phyloP scores from a whole-genome alignment of 129 eudicot species.

The Calendula officinalis region DNA sequence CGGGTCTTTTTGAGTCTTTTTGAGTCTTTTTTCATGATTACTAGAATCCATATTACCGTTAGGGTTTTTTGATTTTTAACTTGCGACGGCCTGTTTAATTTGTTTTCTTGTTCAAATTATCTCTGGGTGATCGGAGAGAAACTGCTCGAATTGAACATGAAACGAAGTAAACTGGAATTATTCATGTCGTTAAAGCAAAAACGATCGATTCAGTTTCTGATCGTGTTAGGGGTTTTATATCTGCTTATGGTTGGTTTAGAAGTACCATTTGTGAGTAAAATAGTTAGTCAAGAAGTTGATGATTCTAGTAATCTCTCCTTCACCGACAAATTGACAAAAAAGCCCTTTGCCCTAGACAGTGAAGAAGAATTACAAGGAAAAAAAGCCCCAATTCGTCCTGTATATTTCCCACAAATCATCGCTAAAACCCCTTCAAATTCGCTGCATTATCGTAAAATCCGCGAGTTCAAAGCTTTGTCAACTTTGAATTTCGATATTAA shows the following conservation, averaged over 20 bases:
- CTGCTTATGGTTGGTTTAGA: constrained; percentile 59
- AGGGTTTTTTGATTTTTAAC: constrained; percentile 15
- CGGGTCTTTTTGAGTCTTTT: constrained; percentile 6
- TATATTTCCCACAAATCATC: constrained; percentile 33
- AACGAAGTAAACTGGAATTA: constrained; percentile 45
- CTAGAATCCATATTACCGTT: constrained; percentile 14
- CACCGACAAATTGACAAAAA: constrained; percentile 30
- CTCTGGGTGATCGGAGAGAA: background rate
- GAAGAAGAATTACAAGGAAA: constrained; percentile 61
- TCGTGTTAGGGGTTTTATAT: constrained; percentile 51
- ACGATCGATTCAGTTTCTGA: constrained; percentile 59
- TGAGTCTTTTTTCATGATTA: constrained; percentile 31
- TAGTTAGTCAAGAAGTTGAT: constrained; percentile 44
- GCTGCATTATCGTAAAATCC: constrained; percentile 27
- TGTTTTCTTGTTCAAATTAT: constrained; percentile 9
- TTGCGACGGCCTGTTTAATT: constrained; percentile 1
- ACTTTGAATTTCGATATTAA: constrained; percentile 53
- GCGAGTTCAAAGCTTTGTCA: constrained; percentile 48
- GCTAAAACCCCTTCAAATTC: constrained; percentile 38
- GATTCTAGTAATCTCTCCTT: constrained; percentile 19
- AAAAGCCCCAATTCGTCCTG: constrained; percentile 71
- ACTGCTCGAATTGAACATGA: constrained; percentile 31
- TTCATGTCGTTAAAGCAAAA: constrained; percentile 49
- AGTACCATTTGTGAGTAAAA: constrained; percentile 65
- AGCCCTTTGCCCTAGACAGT: constrained; percentile 41